These are phyloP conservation scores for Ustilago loliicola DNA, from an alignment of 1,284 basidiomycete species.

Conservation along the genomic window DNA sequence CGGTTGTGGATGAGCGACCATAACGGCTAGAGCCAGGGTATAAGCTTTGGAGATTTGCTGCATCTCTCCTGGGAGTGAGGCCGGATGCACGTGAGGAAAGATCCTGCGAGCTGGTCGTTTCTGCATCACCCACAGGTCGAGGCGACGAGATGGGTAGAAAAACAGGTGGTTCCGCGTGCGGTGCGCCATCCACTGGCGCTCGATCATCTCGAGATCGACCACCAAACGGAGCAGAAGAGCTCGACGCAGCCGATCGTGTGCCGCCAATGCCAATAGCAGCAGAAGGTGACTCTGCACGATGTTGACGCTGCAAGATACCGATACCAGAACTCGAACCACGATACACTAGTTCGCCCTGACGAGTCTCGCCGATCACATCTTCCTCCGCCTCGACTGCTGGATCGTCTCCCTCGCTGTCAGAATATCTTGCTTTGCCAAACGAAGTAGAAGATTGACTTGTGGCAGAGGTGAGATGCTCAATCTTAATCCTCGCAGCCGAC, in stretches of 20 bases:
- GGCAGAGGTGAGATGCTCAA: conserved; percentile 27
- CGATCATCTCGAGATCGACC: conserved; percentile 28
- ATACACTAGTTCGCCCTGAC: conserved; percentile 57
- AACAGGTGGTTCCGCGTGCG: conserved; percentile 25
- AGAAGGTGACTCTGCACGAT: conserved; percentile 42
- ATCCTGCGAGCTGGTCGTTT: conserved; percentile 39
- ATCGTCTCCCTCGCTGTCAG: conserved; percentile 32
- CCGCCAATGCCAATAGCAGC: conserved; percentile 9
- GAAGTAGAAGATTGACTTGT: conserved; percentile 10
- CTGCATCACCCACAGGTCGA: conserved; percentile 27
- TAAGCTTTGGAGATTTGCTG: conserved; percentile 14
- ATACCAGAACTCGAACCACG: conserved; percentile 64
- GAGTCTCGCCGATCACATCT: conserved; percentile 50
- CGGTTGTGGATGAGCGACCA: conserved; percentile 8
- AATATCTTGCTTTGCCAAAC: conserved; percentile 1
- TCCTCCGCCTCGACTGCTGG: conserved; percentile 38
- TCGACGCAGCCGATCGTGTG: conserved; percentile 28
- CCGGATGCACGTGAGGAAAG: conserved; percentile 26
- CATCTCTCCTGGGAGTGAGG: conserved; percentile 15
- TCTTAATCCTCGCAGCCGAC: conserved; percentile 29
- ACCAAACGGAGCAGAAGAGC: conserved; percentile 32
- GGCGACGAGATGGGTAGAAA: conserved; percentile 48
- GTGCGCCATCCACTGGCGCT: conserved; percentile 2
- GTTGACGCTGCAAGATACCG: conserved; percentile 56
- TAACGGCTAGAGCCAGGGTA: conserved; percentile 29